Base-by-base conservation (phyloP, 2,329 filamentous ascomycete species). In the Knoxdaviesia proteae region DNA sequence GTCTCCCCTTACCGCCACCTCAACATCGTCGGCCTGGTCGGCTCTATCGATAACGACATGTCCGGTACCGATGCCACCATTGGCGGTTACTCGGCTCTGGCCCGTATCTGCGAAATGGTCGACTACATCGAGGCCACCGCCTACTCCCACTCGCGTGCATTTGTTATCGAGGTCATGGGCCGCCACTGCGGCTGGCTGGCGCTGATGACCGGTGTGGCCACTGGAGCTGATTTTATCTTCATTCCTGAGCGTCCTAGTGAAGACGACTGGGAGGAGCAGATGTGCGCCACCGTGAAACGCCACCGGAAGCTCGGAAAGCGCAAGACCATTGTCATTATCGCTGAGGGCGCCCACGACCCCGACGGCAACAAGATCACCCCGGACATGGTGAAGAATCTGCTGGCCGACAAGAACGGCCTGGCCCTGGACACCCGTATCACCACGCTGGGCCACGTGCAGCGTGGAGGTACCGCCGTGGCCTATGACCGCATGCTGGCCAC, bases 91-190 rank as follows among this genome's bases (percentile, higher is more conserved):
- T 94, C 87, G 38, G 90, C 90, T 30, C 72, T 98, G 44, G 77
- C 81, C 40, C 78, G 88, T 46, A 94, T 98, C 52, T 96, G 88
- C 62, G 82, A 94, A 57, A 84, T 88, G 55, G 84, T 98, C 45
- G 90, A 98, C 63, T 88, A 86, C 55, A 93, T 98, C 52, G 88
- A 98, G 61, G 87, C 88, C 20, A 96, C 90, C 0, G 88, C 88
- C 42, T 80, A 78, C 35, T 94, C 87, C 32, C 90, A 98, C 61
- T 92, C 93, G 49, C 73, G 90, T 52, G 90, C 90, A 36, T 98
- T 98, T 59, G 87, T 98, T 45, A 82, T 98, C 48, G 90, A 94
- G 60, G 90, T 98, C 53, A 98, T 98, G 90, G 90, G 90, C 41
- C 74, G 90, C 46, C 88, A 98, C 62, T 98, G 90, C 58, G 90